Conservation (phyloP, 805 yeast species). For the Spathaspora hagerdaliae region DNA sequence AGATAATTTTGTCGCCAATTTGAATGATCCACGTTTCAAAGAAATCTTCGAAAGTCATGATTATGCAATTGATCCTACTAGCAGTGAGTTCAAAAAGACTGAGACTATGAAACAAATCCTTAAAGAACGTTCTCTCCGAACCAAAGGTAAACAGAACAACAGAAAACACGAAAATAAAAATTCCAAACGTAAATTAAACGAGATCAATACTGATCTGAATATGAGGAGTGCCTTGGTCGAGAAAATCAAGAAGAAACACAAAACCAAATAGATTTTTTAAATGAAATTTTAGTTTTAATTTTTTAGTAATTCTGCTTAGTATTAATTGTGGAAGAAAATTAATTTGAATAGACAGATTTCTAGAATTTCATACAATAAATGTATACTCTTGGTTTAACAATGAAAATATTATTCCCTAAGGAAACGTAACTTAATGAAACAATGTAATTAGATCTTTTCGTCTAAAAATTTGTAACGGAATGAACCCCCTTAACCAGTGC, state of each 20-base stretch:
- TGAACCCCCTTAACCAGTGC: too few species aligned
- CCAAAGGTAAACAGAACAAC: conserved; percentile 8
- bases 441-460: too few species aligned
- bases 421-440: too few species aligned
- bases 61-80: conserved; percentile 91
- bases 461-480: too few species aligned
- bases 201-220: conserved; percentile 6
- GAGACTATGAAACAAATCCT: conserved; percentile 80
- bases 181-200: neutral
- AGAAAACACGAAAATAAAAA: conserved; percentile 6
- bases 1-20: conserved; percentile 60
- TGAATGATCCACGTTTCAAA: conserved; percentile 79
- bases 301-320: too few species aligned
- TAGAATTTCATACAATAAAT: too few species aligned
- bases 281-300: too few species aligned
- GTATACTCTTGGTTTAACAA: too few species aligned
- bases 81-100: conserved; percentile 86
- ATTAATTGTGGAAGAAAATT: too few species aligned
- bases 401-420: too few species aligned
- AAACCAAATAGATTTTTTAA: too few species aligned
- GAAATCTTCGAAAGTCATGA: conserved; percentile 88
- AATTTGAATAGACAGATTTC: too few species aligned
- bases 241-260: conserved; percentile 45
- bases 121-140: conserved; percentile 65
- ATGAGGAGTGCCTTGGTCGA: conserved; percentile 37